Evolutionary conservation across 441 rosid species (phyloP).

Genomic region (Gossypium trilobum): DNA sequence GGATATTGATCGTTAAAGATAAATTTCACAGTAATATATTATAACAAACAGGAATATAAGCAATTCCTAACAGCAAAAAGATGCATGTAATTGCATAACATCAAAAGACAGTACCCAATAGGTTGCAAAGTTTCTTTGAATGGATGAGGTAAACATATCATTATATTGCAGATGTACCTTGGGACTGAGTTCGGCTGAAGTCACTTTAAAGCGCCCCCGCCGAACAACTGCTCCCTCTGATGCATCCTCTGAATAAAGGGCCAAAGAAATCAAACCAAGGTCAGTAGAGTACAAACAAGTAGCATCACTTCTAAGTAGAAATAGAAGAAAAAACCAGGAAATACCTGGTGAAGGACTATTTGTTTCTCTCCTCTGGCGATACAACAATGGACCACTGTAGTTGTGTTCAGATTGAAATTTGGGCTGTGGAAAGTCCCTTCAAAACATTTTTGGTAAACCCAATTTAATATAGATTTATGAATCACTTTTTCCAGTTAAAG

Average conservation of each 20-base stretch:
- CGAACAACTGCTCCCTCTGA: slow-evolving; percentile 73
- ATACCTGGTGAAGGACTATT: slow-evolving; percentile 50
- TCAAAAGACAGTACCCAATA: background rate
- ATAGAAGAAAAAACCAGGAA: slow-evolving; percentile 1
- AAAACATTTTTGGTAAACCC: slow-evolving; percentile 16
- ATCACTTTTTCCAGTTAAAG: slow-evolving; percentile 10
- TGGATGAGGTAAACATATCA: background rate
- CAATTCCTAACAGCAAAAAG: background rate
- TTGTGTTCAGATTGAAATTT: slow-evolving; percentile 59
- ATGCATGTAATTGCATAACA: background rate
- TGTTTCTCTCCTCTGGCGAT: slow-evolving; percentile 58
- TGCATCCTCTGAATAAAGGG: slow-evolving; percentile 46
- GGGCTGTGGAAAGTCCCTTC: slow-evolving; percentile 60
- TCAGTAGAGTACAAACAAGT: slow-evolving; percentile 2
- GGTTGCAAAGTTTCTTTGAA: background rate
- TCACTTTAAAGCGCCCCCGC: slow-evolving; percentile 84
- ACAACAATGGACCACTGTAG: slow-evolving; percentile 64
- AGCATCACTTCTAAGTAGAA: background rate
- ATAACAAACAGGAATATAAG: background rate
- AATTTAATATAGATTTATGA: slow-evolving; percentile 11
- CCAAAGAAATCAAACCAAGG: slow-evolving; percentile 4
- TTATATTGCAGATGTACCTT: slow-evolving; percentile 45
- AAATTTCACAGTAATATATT: background rate
- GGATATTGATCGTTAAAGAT: background rate
- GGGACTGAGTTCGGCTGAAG: slow-evolving; percentile 76